phyloP scores from a whole-genome alignment of 768 basidiomycete genomes.

The Glaciozyma martinii region DNA sequence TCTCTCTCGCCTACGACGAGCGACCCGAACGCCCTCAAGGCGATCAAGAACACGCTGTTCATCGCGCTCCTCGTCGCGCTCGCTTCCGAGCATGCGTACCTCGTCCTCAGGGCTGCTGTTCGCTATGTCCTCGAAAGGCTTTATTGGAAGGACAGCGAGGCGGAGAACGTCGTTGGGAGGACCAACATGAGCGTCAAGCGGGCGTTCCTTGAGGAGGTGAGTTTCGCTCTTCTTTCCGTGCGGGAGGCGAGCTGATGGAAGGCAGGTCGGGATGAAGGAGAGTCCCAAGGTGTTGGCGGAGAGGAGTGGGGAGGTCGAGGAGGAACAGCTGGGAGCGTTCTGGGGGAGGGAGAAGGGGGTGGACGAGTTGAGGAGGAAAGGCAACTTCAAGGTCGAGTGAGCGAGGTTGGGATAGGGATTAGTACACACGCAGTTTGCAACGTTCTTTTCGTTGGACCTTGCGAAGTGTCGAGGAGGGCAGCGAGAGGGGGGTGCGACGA shows the following conservation, averaged over 20 bases:
- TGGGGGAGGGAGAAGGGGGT: not conserved
- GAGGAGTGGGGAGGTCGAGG: not conserved
- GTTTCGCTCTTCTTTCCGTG: too few species aligned
- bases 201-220: constrained; percentile 4
- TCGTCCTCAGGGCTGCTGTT: constrained; percentile 55
- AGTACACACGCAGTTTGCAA: too few species aligned
- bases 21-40: constrained; percentile 11
- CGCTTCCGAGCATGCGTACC: constrained; percentile 75
- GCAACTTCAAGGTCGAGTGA: not conserved
- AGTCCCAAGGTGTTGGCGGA: not conserved
- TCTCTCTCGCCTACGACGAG: constrained; percentile 12
- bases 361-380: constrained; percentile 2
- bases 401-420: too few species aligned
- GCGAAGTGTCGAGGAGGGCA: too few species aligned
- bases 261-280: not conserved
- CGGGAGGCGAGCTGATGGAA: too few species aligned
- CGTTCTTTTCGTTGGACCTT: too few species aligned
- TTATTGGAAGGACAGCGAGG: constrained; percentile 66
- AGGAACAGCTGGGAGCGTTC: not conserved
- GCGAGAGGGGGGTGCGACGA: too few species aligned
- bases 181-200: constrained; percentile 48
- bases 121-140: constrained; percentile 62
- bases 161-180: constrained; percentile 52
- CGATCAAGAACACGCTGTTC: constrained; percentile 42
- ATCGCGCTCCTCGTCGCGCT: constrained; percentile 66